Base-by-base conservation (phyloP, 2,329 filamentous ascomycete genomes). In the Fusarium musae region DNA sequence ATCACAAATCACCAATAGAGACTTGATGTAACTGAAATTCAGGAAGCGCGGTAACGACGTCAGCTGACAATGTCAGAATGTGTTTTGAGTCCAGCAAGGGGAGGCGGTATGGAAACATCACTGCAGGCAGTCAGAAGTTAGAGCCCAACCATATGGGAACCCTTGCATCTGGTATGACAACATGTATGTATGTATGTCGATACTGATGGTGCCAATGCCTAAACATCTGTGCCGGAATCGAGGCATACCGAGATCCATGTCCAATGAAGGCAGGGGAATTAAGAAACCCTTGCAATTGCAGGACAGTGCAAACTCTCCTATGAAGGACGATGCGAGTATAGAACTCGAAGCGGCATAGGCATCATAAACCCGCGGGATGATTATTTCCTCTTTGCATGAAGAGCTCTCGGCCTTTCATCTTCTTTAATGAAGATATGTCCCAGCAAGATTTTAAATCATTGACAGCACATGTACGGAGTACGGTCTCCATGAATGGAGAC, bases 401-500 rank as follows among this genome's bases (percentile, higher is more conserved):
- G 37, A 52, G 26, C 36, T 52, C 49, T 60, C 21, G 26, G 34
- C 44, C 23, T 32, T 63, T 44, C 50, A 43, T 42, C 34, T 63
- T 49, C 59, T 63, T 70, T 58, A 28, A 66, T 66, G 43, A 61
- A 62, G 44, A 64, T 66, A 64, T 66, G 47, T 57, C 64, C 50
- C 43, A 63, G 58, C 56, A 53, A 50, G 21, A 39, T 59, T 39
- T 30, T 44, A 59, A 70, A 36, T 66, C 69, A 72, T 67, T 66
- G 61, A 52, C 30, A 43, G 63, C 26, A 42, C 52, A 37, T 36
- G 59, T 37, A 47, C 26, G 19, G 44, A 47, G 44, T 16, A 44
- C 21, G 26, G 58, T 63, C 42, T 64, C 56, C 59, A 64, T 59
- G 59, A 74, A 59, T 69, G 66, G 63, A 64, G 47, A 66, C 44